Evolutionary conservation across 2,329 filamentous ascomycete species (phyloP), one percentile per base, ranked within the genome.

Genomic region (Blastomyces parvus): DNA sequence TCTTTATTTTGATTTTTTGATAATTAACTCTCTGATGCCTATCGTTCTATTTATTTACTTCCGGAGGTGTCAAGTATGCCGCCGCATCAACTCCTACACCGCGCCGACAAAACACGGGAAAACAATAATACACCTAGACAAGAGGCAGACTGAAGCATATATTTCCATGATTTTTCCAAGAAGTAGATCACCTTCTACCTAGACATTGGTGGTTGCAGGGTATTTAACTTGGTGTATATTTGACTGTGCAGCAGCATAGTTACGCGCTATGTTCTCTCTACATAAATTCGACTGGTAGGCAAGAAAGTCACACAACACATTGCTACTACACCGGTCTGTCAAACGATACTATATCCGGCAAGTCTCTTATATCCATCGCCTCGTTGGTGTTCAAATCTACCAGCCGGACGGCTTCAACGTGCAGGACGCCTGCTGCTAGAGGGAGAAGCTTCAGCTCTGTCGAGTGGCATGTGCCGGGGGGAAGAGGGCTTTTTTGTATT

Each of bases 351-450:
- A 85, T 80, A 66, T 83, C 82, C 3, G 84, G 84, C 60, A 86
- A 71, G 66, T 86, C 82, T 63, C 77, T 73, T 60, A 86, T 79
- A 69, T 85, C 83, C 8, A 81, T 80, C 33, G 77, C 79, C 70
- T 84, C 82, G 65, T 83, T 80, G 30, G 80, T 81, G 61, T 79
- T 79, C 63, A 84, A 70, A 72, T 86, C 84, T 22, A 84, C 74
- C 11, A 86, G 74, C 27, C 82, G 76, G 27, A 86, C 73, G 7
- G 77, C 77, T 62, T 85, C 83, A 2, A 86, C 68, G 33, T 79
- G 75, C 61, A 85, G 74, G 19, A 81, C 74, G 0, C 84, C 84
- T 27, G 77, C 71, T 2, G 76, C 74, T 44, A 84, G 71, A 17
- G 82, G 78, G 22, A 84, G 75, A 53, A 86, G 81, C 65, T 80